Evolutionary conservation across 768 basidiomycete genomes (phyloP), one percentile per base, ranked within the genome.

Genomic region (Suillus bovinus): DNA sequence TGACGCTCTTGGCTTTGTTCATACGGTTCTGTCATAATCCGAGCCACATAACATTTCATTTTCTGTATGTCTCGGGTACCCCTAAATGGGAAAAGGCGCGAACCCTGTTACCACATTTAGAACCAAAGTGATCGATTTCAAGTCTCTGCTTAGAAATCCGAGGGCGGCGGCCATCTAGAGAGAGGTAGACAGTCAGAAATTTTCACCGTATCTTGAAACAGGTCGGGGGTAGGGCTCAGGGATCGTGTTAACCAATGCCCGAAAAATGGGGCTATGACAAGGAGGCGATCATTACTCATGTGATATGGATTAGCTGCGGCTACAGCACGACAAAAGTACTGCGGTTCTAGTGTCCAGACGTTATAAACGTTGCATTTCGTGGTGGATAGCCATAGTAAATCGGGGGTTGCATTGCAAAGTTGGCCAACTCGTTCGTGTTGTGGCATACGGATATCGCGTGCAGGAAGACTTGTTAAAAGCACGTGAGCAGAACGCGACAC

Each of bases 1-100:
- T 69, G 71, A 38, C 69, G 70, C 66, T 22, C 54, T 56, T 52
- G 65, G 64, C 63, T 74, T 74, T n/a, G n/a, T 73, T 76, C 68
- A n/a, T 74, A 76, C 68, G 69, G 63, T 57, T 38, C 54, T 39
- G 39, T 55, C 63, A 58, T 64, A 61, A 61, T 66, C 69, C 67
- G 62, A 57, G 58, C 59, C 44, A 52, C 50, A 59, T 63, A 60
- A 68, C 65, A 76, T 74, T 76, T 74, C 59, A 74, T 73, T 71
- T 72, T 68, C 58, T 29, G 20, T 64, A 29, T 46, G n/a, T 56
- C 24, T 49, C 54, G 63, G 54, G 33, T 10, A 29, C 69, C 67
- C 73, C 72, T 72, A 68, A 69, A 69, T 67, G 68, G 72, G 65
- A 63, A 68, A 46, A 56, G 60, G 8, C 62, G 55, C 64, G 67